phyloP scores from a whole-genome alignment of 805 yeast genomes.

The Metschnikowia lochheadii region DNA sequence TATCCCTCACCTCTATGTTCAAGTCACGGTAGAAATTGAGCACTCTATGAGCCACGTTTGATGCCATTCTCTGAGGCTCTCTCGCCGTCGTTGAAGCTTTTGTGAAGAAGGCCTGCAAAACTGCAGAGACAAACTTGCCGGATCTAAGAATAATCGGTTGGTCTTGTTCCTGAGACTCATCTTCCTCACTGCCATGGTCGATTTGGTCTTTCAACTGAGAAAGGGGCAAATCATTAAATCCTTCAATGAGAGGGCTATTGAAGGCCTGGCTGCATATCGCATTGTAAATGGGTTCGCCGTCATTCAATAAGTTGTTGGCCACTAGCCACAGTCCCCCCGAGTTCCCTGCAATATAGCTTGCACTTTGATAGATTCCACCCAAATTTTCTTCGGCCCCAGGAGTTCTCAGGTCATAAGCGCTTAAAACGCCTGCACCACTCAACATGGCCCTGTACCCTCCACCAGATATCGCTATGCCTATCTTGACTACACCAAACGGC shows the following conservation, averaged over 20 bases:
- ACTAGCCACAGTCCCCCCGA: conserved; percentile 76
- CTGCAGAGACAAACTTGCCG: conserved; percentile 5
- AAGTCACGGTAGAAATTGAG: conserved; percentile 47
- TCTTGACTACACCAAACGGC: conserved; percentile 15
- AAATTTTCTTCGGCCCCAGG: conserved; percentile 29
- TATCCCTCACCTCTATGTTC: conserved; percentile 51
- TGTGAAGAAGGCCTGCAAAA: conserved; percentile 9
- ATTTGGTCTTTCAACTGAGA: conserved; percentile 9
- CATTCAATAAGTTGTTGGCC: conserved; percentile 38
- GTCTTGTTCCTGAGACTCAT: not conserved
- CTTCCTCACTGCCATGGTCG: not conserved
- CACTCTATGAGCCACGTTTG: not conserved
- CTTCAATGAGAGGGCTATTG: conserved; percentile 47
- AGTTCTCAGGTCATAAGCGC: conserved; percentile 49
- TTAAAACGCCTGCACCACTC: conserved; percentile 51
- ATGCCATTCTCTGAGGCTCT: conserved; percentile 15
- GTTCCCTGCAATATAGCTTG: conserved; percentile 58
- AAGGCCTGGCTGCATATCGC: conserved; percentile 23
- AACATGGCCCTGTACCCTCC: conserved; percentile 60
- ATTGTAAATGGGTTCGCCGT: conserved; percentile 23
- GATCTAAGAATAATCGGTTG: not conserved
- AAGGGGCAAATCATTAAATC: conserved; percentile 51
- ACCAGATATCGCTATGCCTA: conserved; percentile 46
- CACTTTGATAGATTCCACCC: conserved; percentile 51
- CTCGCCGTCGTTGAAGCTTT: not conserved